phyloP scores from a whole-genome alignment of 169 alveolate genomes.

The Theileria parva region DNA sequence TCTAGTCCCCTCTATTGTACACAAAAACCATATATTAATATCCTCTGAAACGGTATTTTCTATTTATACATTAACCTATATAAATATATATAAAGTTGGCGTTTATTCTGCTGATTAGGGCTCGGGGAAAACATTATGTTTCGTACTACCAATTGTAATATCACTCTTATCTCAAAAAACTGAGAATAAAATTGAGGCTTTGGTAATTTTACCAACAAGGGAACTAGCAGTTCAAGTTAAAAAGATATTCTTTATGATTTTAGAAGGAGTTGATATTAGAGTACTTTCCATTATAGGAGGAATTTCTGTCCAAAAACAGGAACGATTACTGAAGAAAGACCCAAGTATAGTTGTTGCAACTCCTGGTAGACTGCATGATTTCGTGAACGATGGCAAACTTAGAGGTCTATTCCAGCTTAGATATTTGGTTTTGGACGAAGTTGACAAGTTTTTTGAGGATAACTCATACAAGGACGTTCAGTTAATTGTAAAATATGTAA shows the following conservation, averaged over 20 bases:
- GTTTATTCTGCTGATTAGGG: constrained; percentile 61
- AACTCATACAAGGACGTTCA: constrained; percentile 50
- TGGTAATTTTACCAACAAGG: constrained; percentile 82
- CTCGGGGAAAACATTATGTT: constrained; percentile 89
- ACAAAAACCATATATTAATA: constrained; percentile 28
- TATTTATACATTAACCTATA: no score
- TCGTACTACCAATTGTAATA: constrained; percentile 83
- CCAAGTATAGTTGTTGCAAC: constrained; percentile 75
- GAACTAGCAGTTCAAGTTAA: constrained; percentile 86
- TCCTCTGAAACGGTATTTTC: constrained; percentile 60
- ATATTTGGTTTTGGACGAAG: constrained; percentile 91
- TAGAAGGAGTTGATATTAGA: constrained; percentile 58
- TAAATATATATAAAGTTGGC: no score
- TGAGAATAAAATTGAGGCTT: constrained; percentile 13
- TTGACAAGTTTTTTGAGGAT: constrained; percentile 89
- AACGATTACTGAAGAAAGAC: constrained; percentile 59
- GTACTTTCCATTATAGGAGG: constrained; percentile 82
- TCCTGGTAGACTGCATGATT: constrained; percentile 76
- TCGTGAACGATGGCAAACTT: constrained; percentile 56
- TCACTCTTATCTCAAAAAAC: constrained; percentile 1
- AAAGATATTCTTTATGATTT: constrained; percentile 64
- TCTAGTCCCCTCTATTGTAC: constrained; percentile 37
- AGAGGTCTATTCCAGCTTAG: constrained; percentile 72
- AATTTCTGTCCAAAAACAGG: constrained; percentile 70
- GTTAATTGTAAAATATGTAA: constrained; percentile 34